These are phyloP conservation scores for Cyberlindnera euphorbiiphila DNA, from an alignment of 805 yeast genomes.

Conservation along the genomic window DNA sequence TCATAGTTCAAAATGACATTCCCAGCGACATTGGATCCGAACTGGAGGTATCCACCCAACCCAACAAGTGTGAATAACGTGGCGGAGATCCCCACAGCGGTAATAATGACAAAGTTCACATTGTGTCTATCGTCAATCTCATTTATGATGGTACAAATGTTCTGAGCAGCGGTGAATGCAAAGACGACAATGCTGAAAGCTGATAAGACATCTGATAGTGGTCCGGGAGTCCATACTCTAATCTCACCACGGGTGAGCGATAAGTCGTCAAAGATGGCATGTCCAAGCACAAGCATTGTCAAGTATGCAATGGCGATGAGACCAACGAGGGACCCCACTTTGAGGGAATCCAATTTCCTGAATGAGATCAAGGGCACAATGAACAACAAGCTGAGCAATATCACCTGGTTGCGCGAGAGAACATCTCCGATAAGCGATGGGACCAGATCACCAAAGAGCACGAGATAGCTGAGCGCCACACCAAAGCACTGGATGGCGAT, in stretches of 20 bases:
- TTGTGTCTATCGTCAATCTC: constrained; percentile 57
- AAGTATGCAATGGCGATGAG: constrained; percentile 63
- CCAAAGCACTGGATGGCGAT: constrained; percentile 79
- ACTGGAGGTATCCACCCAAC: constrained; percentile 64
- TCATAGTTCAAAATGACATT: constrained; percentile 70
- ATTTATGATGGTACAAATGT: constrained; percentile 70
- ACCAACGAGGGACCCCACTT: constrained; percentile 68
- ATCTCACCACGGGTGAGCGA: constrained; percentile 40
- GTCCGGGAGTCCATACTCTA: constrained; percentile 39
- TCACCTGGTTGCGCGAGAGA: constrained; percentile 35
- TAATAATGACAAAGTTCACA: constrained; percentile 44
- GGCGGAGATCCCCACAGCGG: constrained; percentile 52
- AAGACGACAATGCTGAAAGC: constrained; percentile 73
- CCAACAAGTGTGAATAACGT: constrained; percentile 61
- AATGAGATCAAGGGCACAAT: constrained; percentile 63
- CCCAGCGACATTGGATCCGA: constrained; percentile 62
- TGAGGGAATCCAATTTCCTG: constrained; percentile 62
- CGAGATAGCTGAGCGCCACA: constrained; percentile 65
- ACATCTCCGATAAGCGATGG: constrained; percentile 51
- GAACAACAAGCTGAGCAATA: constrained; percentile 46
- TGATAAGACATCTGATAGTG: constrained; percentile 44
- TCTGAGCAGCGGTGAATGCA: constrained; percentile 81
- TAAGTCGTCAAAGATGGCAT: constrained; percentile 44
- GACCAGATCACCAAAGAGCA: constrained; percentile 73
- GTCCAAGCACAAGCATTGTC: constrained; percentile 49